Base-by-base conservation (phyloP, 306 rosid species). In the Prunus fruticosa region DNA sequence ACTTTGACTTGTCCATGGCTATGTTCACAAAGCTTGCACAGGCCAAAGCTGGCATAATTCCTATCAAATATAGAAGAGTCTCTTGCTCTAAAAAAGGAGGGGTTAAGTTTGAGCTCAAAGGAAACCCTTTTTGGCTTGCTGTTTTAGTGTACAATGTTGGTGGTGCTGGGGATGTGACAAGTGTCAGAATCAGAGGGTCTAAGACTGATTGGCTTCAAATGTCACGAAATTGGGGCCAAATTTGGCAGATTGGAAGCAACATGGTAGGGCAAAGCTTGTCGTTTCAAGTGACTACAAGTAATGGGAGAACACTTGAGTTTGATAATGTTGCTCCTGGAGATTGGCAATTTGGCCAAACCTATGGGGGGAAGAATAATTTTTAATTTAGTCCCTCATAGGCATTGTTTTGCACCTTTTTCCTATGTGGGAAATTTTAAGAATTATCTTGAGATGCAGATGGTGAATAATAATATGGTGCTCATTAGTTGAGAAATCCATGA, bases 291-390 rank as follows among this genome's bases (percentile, higher is more conserved):
- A 83, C 83, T 0, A 80, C 88, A 0, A 84, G 92, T 71, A 90
- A 88, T 74, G 75, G 80, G 1, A 85, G 51, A 50, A 30, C 0
- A 54, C 2, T 86, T 45, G 12, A 76, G 65, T 83, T 83, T 75
- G 61, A 64, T 25, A 4, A 81, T 7, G 87, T 84, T 25, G 87
- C 18, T 0, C 91, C 92, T 0, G 0, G 49, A 1, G 45, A 69
- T 73, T 92, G 96, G 93, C 83, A 41, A 32, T 86, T 90, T 5
- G 89, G 90, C 0, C 89, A 88, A 22, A 78, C 32, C n/a, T 90
- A 46, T 16, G 72, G 80, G 60, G 86, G 58, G 2, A 12, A 10
- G 1, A 4, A 0, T 15, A 83, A 81, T 19, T 76, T 76, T 60
- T 79, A 78, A 61, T 47, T 13, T 52, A 52, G 43, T 28, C 38